Percentiles rank a stretch among this genome's conserved stretches.
Evolutionary conservation across 1,284 basidiomycete species (phyloP).

Genomic region (Cutaneotrichosporon curvatum): DNA sequence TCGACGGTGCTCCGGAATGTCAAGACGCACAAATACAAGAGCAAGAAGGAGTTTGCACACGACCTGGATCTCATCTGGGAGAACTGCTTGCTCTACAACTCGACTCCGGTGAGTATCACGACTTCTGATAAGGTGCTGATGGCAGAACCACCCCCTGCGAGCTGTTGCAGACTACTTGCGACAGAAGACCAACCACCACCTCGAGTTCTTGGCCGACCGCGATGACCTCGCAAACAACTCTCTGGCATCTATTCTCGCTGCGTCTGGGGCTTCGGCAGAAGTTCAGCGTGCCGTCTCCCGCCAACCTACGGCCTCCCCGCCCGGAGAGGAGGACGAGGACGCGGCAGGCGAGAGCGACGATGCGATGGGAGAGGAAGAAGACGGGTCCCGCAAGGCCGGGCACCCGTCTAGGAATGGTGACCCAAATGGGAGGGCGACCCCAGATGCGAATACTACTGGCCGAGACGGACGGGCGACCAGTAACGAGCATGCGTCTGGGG

Average conservation of each 20-base stretch:
- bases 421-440: constrained; percentile 23
- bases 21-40: constrained; percentile 84
- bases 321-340: constrained; percentile 31
- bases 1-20: constrained; percentile 87
- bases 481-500: constrained; percentile 17
- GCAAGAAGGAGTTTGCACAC: constrained; percentile 83
- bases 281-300: constrained; percentile 16
- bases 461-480: constrained; percentile 16
- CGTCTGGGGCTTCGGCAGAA: constrained; percentile 8
- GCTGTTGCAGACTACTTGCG: constrained; percentile 66
- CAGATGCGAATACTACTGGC: constrained; percentile 14
- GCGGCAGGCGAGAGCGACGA: constrained; percentile 39
- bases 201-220: constrained; percentile 80
- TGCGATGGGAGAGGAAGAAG: constrained; percentile 22
- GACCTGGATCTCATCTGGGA: constrained; percentile 96
- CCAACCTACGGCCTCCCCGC: constrained; percentile 4
- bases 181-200: constrained; percentile 68
- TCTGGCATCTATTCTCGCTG: constrained; percentile 22
- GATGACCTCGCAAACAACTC: constrained; percentile 55
- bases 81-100: constrained; percentile 90
- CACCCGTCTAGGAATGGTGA: constrained; percentile 7
- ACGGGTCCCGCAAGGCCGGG: background rate
- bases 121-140: constrained; percentile 5
- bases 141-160: constrained; percentile 68
- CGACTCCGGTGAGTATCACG: constrained; percentile 61